Evolutionary conservation across 805 yeast genomes (phyloP).

Genomic region (Wickerhamomyces bisporus): DNA sequence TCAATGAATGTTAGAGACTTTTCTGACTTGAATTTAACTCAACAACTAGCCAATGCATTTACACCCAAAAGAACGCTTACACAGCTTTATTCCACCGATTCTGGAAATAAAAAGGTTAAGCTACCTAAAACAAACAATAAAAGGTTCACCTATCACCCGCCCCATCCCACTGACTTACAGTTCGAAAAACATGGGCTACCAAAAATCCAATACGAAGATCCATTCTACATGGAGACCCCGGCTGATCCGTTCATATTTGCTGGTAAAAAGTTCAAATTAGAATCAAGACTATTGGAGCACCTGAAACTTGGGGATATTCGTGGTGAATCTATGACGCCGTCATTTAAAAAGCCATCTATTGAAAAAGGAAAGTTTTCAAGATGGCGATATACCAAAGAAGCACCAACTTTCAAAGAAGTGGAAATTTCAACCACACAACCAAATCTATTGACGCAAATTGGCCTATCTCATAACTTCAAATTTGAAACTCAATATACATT

Average conservation of each 20-base stretch:
- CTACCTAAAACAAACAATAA: background rate
- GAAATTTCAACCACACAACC: slow-evolving; percentile 3
- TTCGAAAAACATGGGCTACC: slow-evolving; percentile 45
- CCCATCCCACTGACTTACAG: slow-evolving; percentile 26
- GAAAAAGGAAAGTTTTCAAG: slow-evolving; percentile 5
- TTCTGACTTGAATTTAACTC: slow-evolving; percentile 11
- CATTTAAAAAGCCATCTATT: background rate
- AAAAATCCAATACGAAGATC: slow-evolving; percentile 51
- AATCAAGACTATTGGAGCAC: slow-evolving; percentile 32
- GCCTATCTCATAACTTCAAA: slow-evolving; percentile 37
- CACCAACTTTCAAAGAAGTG: slow-evolving; percentile 45
- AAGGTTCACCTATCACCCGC: slow-evolving; percentile 6
- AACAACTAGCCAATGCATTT: slow-evolving; percentile 3
- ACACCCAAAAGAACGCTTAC: slow-evolving; percentile 8
- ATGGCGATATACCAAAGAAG: slow-evolving; percentile 42
- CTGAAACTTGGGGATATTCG: slow-evolving; percentile 25
- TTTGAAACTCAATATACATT: slow-evolving; percentile 30
- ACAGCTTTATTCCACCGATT: slow-evolving; percentile 1
- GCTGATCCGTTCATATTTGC: slow-evolving; percentile 61
- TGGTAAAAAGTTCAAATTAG: slow-evolving; percentile 52
- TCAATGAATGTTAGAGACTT: background rate
- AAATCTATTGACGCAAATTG: slow-evolving; percentile 44
- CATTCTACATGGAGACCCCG: slow-evolving; percentile 49
- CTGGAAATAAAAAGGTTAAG: background rate
- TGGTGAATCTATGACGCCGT: slow-evolving; percentile 11